Base-by-base conservation (phyloP, 768 basidiomycete species). In the Pholiota conissans region DNA sequence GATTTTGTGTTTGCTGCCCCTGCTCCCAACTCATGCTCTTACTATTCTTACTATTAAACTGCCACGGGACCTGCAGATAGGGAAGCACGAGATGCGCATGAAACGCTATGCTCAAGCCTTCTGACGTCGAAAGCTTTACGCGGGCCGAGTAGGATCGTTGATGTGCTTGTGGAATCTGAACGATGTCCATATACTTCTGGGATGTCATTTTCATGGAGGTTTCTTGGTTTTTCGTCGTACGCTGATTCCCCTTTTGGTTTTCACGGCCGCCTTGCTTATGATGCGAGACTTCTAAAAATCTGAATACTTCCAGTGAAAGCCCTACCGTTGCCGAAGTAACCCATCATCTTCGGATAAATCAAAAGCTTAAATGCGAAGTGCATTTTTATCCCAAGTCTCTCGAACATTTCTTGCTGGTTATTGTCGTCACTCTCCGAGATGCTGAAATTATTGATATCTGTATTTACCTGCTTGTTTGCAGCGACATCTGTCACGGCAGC, bases 401-500 rank as follows among this genome's bases (percentile, higher is more conserved):
- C 18, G 9, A 20, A 48, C 6, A 50, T 55, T 59, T 47, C 35
- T 55, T 14, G 47, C 16, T 39, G 16, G 16, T 39, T 39, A 4
- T 39, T 9, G 8, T 14, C 7, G 16, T 9, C 37, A 39, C 16
- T 32, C 30, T 16, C 16, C 37, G 16, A 39, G 5, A 39, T 39
- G 7, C 9, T 16, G 16, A 39, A 39, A 39, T 4, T 16, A 5
- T n/a, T 39, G 37, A 4, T 39, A n/a, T 16, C 7, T 14, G 16
- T 4, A 27, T 3, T 29, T 48, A 28, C 39, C 49, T 22, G 26
- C 47, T 26, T 49, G 40, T 40, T 53, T 32, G 29, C 60, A 11
- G 18, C 57, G 13, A 34, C 56, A 0, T 52, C 51, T 27, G 63
- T 47, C 8, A 24, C 60, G 24, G 68, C 58, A 68, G 72, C 6